Evolutionary conservation across 2,329 filamentous ascomycete genomes (phyloP), one percentile per base, ranked within the genome.

Genomic region (Tolypocladium amazonense): DNA sequence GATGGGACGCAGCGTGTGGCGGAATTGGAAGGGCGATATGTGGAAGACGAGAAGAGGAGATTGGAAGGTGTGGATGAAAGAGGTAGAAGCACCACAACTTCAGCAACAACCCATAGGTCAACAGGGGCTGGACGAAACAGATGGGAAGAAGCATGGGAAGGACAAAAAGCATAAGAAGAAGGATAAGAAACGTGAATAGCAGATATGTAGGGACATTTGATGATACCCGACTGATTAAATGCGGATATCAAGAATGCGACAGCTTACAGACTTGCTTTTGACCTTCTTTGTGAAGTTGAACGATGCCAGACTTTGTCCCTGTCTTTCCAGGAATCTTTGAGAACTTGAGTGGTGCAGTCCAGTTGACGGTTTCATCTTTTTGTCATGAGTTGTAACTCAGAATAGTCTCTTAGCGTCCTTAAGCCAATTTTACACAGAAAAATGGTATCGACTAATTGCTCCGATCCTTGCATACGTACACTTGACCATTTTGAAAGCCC

Each of bases 31-130:
- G 69, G 82, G 81, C 15, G 82, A 85, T 62, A 68, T 79, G 69
- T 85, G 81, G 81, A 80, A 78, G 66, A 78, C 78, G 56, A 72
- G 78, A 50, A 71, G 77, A 56, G 69, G 73, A 20, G 82, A 84
- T 56, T 86, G 83, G 83, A 79, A 82, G 62, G 67, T 73, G 3
- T 84, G 81, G 80, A 79, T 79, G 61, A 84, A 81, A 70, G 81
- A 82, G 64, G 73, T 77, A 23, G 68, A 69, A 1, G 37, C 18
- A 6, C 30, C 54, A 27, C 53, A 62, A 56, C 59, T 64, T 53
- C 57, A 63, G 53, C 27, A 60, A 37, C 59, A 61, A 52, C 45
- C 58, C 35, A 6, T 54, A 37, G 37, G 58, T 8, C 58, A n/a
- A 35, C 47, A 9, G n/a, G 56, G 57, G 9, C 30, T 18, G 8